Base-by-base conservation (phyloP, 805 yeast genomes). In the Millerozyma acaciae region DNA sequence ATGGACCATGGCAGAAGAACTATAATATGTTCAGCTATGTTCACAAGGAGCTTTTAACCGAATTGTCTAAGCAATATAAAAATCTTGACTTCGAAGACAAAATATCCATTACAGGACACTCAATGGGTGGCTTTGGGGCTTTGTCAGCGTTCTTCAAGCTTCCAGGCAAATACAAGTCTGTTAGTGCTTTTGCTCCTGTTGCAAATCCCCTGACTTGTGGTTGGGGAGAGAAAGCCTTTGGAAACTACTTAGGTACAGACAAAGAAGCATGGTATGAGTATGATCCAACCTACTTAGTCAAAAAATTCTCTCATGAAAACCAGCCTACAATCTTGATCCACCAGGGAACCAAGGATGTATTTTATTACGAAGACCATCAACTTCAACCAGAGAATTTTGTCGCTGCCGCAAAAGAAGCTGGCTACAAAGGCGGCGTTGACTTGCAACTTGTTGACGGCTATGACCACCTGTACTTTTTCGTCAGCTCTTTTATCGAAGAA, bases 61-160 rank as follows among this genome's bases (percentile, higher is more conserved):
- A 59, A 18, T 63, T 86, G 44, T 57, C 71, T 9, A 52, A 52
- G 18, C 57, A 61, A 12, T 71, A 57, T 34, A 39, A 62, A 2
- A 57, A 60, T 25, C 63, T 90, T 39, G 87, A 90, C 57, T 78
- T 81, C 41, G 30, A 31, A 16, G 55, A 62, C 24, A 80, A 74
- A 25, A 71, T 79, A 32, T 75, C 90, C 14, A 76, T 90, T 44
- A 78, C 93, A n/a, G 98, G 98, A 27, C 97, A 93, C 58, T 93
- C 98, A 1, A 93, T 93, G 97, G 98, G 98, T 32, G 98, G 98
- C 1, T 86, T 75, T 55, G 98, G 97, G 37, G 95, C 98, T 0
- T 60, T 90, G 39, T 64, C 82, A 39, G 72, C 75, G 10, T 74
- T 69, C 44, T 61, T 90, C 39, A 75, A 70, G 42, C 77, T 83